A percentile compares a stretch with the other conserved stretches of the same genome.
phyloP scores from a whole-genome alignment of 1,284 basidiomycete species.

The Schizopora paradoxa region DNA sequence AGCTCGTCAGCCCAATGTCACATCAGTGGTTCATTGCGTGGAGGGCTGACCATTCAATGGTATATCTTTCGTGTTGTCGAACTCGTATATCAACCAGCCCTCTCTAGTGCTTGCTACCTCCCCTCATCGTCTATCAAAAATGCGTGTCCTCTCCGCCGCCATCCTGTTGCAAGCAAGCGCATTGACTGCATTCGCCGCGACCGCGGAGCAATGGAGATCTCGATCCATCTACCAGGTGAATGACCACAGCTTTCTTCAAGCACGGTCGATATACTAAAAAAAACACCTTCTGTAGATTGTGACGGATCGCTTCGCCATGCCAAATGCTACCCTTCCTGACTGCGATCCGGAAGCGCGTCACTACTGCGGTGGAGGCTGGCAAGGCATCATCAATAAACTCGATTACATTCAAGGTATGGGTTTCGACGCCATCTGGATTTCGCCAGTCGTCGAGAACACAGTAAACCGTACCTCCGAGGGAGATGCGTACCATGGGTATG shows the following conservation, averaged over 20 bases:
- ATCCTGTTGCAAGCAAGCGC: conserved; percentile 7
- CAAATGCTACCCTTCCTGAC: conserved; percentile 19
- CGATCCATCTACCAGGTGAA: conserved; percentile 30
- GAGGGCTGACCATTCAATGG: no score
- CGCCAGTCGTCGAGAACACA: conserved; percentile 35
- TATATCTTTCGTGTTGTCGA: no score
- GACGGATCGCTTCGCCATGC: conserved; percentile 20
- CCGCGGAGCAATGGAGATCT: conserved; percentile 26
- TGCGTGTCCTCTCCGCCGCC: not conserved
- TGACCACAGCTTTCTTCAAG: not conserved
- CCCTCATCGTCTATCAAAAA: no score
- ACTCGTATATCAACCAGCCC: no score
- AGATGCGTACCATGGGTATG: conserved; percentile 34
- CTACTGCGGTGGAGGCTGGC: conserved; percentile 27
- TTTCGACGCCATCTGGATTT: conserved; percentile 37
- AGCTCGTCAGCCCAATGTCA: no score
- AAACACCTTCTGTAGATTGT: conserved; percentile 13
- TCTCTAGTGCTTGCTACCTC: no score
- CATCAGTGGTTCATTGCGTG: no score
- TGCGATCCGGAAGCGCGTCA: conserved; percentile 21
- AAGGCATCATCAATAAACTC: conserved; percentile 23
- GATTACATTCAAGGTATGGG: conserved; percentile 29
- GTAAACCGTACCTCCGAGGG: conserved; percentile 25
- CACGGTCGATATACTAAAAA: not conserved
- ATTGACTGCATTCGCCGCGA: conserved; percentile 22